Evolutionary conservation across 2,329 filamentous ascomycete species (phyloP).

Genomic region (Penicillium sp.): DNA sequence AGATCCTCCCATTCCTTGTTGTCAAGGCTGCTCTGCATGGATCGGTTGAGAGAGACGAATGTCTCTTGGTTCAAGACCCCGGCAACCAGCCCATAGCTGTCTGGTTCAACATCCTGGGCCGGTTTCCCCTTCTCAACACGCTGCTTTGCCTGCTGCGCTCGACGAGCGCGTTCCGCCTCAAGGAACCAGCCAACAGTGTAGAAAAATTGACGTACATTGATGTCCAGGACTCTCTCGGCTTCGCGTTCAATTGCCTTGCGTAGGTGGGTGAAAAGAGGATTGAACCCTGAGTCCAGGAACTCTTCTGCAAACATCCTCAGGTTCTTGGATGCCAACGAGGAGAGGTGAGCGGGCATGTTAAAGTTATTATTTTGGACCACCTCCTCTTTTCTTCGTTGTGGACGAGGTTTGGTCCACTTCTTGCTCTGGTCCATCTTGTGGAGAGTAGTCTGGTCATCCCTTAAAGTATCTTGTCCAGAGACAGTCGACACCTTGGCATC

Average conservation of each 20-base stretch:
- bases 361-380: conserved; percentile 65
- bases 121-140: conserved; percentile 46
- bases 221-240: conserved; percentile 70
- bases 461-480: conserved; percentile 80
- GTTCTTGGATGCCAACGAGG: conserved; percentile 66
- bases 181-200: conserved; percentile 92
- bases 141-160: conserved; percentile 55
- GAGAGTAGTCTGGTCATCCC: conserved; percentile 66
- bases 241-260: conserved; percentile 88
- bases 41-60: conserved; percentile 80
- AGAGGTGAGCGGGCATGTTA: conserved; percentile 66
- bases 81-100: conserved; percentile 81
- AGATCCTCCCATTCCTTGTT: conserved; percentile 83
- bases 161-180: conserved; percentile 72
- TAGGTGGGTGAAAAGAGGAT: conserved; percentile 78
- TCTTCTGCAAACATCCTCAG: conserved; percentile 82
- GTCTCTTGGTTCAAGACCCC: conserved; percentile 90
- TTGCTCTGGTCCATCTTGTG: conserved; percentile 89
- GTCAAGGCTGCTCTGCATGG: conserved; percentile 73
- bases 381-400: conserved; percentile 57
- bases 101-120: conserved; percentile 56
- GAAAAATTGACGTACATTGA: conserved; percentile 81
- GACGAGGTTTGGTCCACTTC: conserved; percentile 77
- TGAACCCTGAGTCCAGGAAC: conserved; percentile 92
- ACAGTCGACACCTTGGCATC: conserved; percentile 80